These are phyloP conservation scores for Phytopythium litorale DNA, from an alignment of 352 stramenopile genomes.

Conservation along the genomic window DNA sequence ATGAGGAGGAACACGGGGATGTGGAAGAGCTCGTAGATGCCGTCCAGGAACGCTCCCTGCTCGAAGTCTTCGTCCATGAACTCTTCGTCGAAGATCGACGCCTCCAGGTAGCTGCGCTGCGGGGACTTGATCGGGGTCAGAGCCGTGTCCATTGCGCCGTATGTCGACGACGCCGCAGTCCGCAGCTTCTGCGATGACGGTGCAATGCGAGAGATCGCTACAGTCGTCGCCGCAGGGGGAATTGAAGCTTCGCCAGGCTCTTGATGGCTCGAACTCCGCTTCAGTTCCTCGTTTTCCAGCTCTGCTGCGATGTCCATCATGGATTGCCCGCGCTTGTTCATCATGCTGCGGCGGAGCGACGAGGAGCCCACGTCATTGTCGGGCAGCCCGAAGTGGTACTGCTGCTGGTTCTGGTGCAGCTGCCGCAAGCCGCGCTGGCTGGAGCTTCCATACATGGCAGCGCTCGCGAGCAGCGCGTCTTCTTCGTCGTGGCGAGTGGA, in stretches of 20 bases:
- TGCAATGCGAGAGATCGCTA: conserved; percentile 20
- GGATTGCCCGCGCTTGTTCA: conserved; percentile 12
- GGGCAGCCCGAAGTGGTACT: conserved; percentile 54
- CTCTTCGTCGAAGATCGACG: conserved; percentile 67
- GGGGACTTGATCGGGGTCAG: conserved; percentile 36
- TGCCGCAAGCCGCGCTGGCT: conserved; percentile 68
- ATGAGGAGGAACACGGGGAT: conserved; percentile 79
- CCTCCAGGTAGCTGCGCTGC: conserved; percentile 50
- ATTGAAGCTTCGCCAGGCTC: conserved; percentile 5
- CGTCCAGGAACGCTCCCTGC: conserved; percentile 61
- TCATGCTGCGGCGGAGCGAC: conserved; percentile 28
- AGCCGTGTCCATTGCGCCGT: conserved; percentile 50
- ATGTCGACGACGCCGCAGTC: conserved; percentile 23
- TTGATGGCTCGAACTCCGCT: conserved; percentile 7
- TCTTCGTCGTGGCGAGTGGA: conserved; percentile 69
- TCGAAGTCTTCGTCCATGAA: conserved; percentile 66
- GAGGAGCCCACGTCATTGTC: conserved; percentile 41
- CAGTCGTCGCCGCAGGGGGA: not conserved
- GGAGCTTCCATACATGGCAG: conserved; percentile 62
- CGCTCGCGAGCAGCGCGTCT: conserved; percentile 66
- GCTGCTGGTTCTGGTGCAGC: conserved; percentile 66
- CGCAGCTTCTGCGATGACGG: conserved; percentile 15
- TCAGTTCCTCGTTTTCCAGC: conserved; percentile 3
- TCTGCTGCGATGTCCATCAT: conserved; percentile 25
- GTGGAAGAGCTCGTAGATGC: conserved; percentile 52